Evolutionary conservation across 208 protist genomes (phyloP), one percentile per base, ranked within the genome.

Genomic region (Crithidia sp.): DNA sequence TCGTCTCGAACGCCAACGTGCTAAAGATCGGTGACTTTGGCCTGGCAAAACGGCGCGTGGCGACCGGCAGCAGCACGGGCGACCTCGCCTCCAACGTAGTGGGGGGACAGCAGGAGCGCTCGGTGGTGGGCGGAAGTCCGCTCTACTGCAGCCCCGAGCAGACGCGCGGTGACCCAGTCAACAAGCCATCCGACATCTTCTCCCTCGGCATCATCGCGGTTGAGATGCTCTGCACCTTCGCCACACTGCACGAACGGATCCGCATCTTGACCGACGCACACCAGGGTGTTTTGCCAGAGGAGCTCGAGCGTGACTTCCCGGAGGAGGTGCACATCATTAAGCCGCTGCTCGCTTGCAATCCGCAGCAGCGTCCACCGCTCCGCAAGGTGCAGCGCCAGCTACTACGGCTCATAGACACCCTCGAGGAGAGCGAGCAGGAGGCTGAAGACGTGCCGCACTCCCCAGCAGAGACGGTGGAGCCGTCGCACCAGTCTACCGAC

Each of bases 11-110:
- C 44, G 65, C 53, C 43, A 81, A 67, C 14, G 73, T 83, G 16
- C 74, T 96, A 70, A 96, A 96, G 60, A 94, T 96, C 67, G 91
- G 91, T 13, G 91, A 96, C 71, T 96, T 96, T 85, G 91, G 91
- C 1, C 75, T 96, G 10, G 89, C 91, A 2, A 94, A 91, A 67
- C 76, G 71, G 16, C 85, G 82, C 44, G 66, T 50, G 17, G 36
- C 39, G 2, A 72, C 70, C 2, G 44, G 56, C 36, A 53, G 7
- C 13, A 66, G 60, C 44, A 49, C 10, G 17, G 39, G 41, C 41
- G 86, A 84, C 44, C 54, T 88, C 14, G 10, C 62, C 3, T 82
- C 77, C 13, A 83, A 79, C 60, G 74, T 83, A 0, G 63, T 71
- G 0, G 76, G 74, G n/a, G 50, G 19, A 8, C 74, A 87, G 28